phyloP scores from a whole-genome alignment of 2,329 filamentous ascomycete genomes.

The Graphium sp. region DNA sequence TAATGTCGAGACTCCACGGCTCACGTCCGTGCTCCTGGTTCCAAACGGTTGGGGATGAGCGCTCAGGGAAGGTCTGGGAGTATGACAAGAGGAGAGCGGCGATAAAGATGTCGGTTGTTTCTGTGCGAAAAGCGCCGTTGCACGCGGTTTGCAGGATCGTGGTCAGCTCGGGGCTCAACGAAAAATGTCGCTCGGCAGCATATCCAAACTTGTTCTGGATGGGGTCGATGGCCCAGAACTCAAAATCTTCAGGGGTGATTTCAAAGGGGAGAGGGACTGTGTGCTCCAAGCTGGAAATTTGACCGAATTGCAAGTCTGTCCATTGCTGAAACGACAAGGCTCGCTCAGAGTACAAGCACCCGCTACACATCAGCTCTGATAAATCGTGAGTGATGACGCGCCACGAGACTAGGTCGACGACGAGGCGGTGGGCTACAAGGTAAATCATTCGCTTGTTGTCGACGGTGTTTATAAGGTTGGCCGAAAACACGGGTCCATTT shows the following conservation, averaged over 20 bases:
- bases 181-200: constrained; percentile 21
- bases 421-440: constrained; percentile 32
- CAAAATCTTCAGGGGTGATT: constrained; percentile 19
- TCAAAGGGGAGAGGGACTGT: constrained; percentile 18
- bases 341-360: constrained; percentile 23
- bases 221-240: constrained; percentile 29
- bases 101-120: constrained; percentile 34
- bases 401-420: constrained; percentile 33
- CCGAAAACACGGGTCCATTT: constrained; percentile 30
- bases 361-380: constrained; percentile 27
- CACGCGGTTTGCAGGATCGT: constrained; percentile 22
- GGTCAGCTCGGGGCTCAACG: constrained; percentile 22
- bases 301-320: constrained; percentile 25
- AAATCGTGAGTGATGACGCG: constrained; percentile 29
- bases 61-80: constrained; percentile 33
- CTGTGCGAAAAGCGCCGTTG: constrained; percentile 29
- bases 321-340: constrained; percentile 31
- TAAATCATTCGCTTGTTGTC: constrained; percentile 29
- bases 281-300: constrained; percentile 13
- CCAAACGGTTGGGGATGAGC: constrained; percentile 32
- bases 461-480: constrained; percentile 26
- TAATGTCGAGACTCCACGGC: constrained; percentile 23
- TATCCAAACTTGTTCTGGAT: constrained; percentile 27
- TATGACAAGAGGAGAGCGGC: constrained; percentile 38
- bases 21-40: constrained; percentile 32